These are phyloP conservation scores for Lachancea meyersii DNA, from an alignment of 805 yeast species.

Conservation along the genomic window DNA sequence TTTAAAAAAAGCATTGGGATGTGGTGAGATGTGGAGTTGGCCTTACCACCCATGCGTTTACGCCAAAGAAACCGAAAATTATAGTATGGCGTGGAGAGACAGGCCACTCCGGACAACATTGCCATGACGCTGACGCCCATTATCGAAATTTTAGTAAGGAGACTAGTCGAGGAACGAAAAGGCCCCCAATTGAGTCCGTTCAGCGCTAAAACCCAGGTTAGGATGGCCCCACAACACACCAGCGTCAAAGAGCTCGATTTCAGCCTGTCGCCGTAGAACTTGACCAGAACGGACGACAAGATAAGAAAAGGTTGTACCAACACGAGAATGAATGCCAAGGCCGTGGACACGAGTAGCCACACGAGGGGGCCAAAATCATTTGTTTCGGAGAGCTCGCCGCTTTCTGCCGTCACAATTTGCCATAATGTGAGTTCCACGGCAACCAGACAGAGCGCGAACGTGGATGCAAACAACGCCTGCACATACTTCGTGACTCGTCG, in stretches of 20 bases:
- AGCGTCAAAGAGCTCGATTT: constrained; percentile 21
- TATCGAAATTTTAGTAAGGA: constrained; percentile 30
- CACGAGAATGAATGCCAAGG: constrained; percentile 21
- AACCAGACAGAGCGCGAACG: constrained; percentile 25
- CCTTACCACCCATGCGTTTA: neutral
- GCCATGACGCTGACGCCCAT: constrained; percentile 32
- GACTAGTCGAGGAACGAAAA: constrained; percentile 22
- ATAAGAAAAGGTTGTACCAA: constrained; percentile 29
- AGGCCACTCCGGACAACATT: constrained; percentile 30
- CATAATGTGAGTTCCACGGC: constrained; percentile 31
- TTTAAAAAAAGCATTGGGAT: constrained; percentile 23
- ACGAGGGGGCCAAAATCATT: constrained; percentile 17
- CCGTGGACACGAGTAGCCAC: constrained; percentile 27
- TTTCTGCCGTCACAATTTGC: constrained; percentile 27
- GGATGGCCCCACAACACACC: constrained; percentile 15
- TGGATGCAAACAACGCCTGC: constrained; percentile 23
- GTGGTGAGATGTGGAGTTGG: constrained; percentile 8
- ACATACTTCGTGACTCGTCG: constrained; percentile 14
- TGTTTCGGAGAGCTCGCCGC: constrained; percentile 11
- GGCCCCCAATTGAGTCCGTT: constrained; percentile 26
- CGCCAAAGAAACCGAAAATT: constrained; percentile 14
- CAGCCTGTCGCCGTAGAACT: constrained; percentile 27
- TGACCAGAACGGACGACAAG: constrained; percentile 24
- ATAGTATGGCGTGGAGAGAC: constrained; percentile 30
- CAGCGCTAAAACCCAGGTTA: constrained; percentile 13